Percentiles rank a stretch among this genome's conserved stretches.
These are phyloP conservation scores for Colletotrichum destructivum DNA, from an alignment of 2,329 filamentous ascomycete genomes.

Conservation along the genomic window DNA sequence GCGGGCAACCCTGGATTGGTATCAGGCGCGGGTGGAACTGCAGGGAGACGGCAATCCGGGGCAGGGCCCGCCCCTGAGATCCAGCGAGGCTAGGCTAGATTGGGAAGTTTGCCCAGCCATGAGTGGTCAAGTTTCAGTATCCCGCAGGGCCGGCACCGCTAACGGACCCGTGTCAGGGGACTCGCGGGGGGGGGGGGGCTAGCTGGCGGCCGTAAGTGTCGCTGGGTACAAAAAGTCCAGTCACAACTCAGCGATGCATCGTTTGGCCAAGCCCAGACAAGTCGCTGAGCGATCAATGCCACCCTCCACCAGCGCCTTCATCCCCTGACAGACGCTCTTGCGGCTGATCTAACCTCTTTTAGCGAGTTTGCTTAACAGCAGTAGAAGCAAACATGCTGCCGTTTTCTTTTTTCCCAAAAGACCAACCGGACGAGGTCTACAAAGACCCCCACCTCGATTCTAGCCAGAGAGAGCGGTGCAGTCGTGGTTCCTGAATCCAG, in stretches of 20 bases:
- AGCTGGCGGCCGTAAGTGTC: conserved; percentile 13
- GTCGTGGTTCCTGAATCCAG: background rate
- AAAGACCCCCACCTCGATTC: conserved; percentile 6
- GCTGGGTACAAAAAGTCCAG: conserved; percentile 8
- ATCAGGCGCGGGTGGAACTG: conserved; percentile 29
- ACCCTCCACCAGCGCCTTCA: conserved; percentile 6
- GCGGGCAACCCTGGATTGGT: conserved; percentile 5
- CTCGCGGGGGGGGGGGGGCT: background rate
- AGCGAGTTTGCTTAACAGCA: conserved; percentile 36
- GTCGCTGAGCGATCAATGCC: conserved; percentile 35
- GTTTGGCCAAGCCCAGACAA: conserved; percentile 28
- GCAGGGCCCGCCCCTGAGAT: conserved; percentile 28
- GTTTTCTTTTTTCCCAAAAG: conserved; percentile 34
- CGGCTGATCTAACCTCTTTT: conserved; percentile 32
- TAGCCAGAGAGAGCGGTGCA: background rate
- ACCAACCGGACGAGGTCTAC: conserved; percentile 8
- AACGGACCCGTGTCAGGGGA: conserved; percentile 26
- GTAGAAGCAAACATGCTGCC: conserved; percentile 27
- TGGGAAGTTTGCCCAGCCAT: background rate
- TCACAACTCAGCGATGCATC: conserved; percentile 34
- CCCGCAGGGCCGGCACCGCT: conserved; percentile 27
- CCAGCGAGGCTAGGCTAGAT: background rate
- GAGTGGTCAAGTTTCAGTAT: conserved; percentile 36
- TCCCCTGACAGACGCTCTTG: conserved; percentile 11
- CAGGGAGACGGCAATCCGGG: conserved; percentile 32